phyloP scores from a whole-genome alignment of 108 stramenopile genomes.

The Cyclotella distinguenda region DNA sequence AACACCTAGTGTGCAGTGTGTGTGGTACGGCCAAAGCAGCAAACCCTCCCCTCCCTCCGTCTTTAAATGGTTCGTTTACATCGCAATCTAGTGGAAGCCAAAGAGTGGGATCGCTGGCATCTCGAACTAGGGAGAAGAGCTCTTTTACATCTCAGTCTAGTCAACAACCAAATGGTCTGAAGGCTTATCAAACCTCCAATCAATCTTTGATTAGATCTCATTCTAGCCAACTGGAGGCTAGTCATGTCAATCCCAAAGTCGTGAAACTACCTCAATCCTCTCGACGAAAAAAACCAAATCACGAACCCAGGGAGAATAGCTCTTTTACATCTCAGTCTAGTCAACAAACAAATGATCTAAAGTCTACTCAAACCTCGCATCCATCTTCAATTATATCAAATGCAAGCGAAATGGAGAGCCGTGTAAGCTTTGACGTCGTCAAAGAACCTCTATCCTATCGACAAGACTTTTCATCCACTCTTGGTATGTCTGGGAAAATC shows the following conservation, averaged over 20 bases:
- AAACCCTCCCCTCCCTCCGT: background rate
- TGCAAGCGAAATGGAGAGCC: background rate
- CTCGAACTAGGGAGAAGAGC: background rate
- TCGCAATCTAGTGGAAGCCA: background rate
- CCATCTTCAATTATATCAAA: background rate
- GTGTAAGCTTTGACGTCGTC: too few species aligned
- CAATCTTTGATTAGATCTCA: too few species aligned
- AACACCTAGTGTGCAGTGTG: slow-evolving; percentile 28
- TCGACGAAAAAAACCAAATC: too few species aligned
- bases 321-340: background rate
- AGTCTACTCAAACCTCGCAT: background rate
- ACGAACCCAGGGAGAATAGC: background rate
- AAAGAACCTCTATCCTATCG: too few species aligned
- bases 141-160: background rate
- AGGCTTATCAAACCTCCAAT: too few species aligned
- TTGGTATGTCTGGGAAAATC: too few species aligned
- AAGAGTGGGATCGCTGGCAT: background rate
- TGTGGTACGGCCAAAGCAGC: slow-evolving; percentile 30
- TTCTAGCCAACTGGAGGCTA: too few species aligned
- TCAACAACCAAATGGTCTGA: background rate
- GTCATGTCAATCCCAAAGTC: too few species aligned
- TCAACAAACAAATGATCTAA: background rate
- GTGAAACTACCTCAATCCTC: too few species aligned
- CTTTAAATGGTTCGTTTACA: background rate
- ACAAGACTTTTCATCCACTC: too few species aligned